phyloP scores from a whole-genome alignment of 805 yeast species.

The Saccharomycopsis babjevae region DNA sequence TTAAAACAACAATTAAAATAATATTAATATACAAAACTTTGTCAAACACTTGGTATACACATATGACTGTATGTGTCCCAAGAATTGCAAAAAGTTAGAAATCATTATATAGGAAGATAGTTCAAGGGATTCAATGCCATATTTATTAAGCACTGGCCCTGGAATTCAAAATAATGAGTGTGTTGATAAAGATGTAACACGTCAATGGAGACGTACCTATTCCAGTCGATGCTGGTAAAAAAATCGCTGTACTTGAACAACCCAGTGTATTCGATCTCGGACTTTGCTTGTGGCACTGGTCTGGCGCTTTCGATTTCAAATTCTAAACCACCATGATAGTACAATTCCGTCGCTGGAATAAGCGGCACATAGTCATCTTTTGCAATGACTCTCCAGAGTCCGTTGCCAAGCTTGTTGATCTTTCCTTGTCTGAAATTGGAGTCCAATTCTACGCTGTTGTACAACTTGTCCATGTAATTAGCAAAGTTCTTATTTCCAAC shows the following conservation, averaged over 20 bases:
- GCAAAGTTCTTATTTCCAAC: slow-evolving; percentile 46
- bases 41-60: too few relatives aligned
- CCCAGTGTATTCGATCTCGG: slow-evolving; percentile 19
- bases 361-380: slow-evolving; percentile 48
- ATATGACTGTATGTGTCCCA: too few relatives aligned
- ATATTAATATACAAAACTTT: too few relatives aligned
- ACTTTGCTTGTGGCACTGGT: slow-evolving; percentile 27
- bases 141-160: slow-evolving; percentile 6
- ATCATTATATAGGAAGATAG: neutral
- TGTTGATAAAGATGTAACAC: slow-evolving; percentile 14
- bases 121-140: neutral
- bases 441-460: slow-evolving; percentile 30
- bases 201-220: slow-evolving; percentile 2
- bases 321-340: slow-evolving; percentile 43
- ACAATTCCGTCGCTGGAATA: slow-evolving; percentile 39
- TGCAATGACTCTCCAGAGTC: slow-evolving; percentile 48
- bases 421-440: slow-evolving; percentile 20
- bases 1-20: too few relatives aligned
- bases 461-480: slow-evolving; percentile 41
- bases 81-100: too few relatives aligned
- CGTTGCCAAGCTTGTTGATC: slow-evolving; percentile 24
- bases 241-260: slow-evolving; percentile 15
- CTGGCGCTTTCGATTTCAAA: slow-evolving; percentile 33
- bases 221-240: slow-evolving; percentile 8
- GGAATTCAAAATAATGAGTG: slow-evolving; percentile 7